These are phyloP conservation scores for Xylaria scruposa DNA, from an alignment of 495 filamentous ascomycete genomes.

Conservation along the genomic window DNA sequence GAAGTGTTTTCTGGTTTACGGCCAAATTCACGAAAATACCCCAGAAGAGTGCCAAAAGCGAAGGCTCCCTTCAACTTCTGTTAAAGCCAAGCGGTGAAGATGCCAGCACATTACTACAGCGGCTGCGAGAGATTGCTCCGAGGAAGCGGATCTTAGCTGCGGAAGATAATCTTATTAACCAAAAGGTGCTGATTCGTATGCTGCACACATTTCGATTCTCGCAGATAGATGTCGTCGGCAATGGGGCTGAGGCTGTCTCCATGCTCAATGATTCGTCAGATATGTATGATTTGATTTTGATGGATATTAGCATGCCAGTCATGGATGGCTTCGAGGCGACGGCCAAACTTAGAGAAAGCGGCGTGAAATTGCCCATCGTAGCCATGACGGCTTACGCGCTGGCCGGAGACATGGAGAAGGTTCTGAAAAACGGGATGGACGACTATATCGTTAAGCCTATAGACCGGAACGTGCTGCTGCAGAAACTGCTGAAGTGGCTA, in stretches of 20 bases:
- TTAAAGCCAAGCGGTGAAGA: slow-evolving; percentile 24
- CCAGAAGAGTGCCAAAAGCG: background rate
- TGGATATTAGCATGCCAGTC: slow-evolving; percentile 62
- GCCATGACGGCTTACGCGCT: slow-evolving; percentile 70
- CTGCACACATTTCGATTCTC: slow-evolving; percentile 61
- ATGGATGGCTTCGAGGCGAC: slow-evolving; percentile 53
- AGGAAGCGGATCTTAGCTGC: slow-evolving; percentile 60
- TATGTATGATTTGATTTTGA: slow-evolving; percentile 60
- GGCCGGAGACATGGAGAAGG: slow-evolving; percentile 64
- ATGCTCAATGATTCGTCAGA: slow-evolving; percentile 57
- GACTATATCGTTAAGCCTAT: slow-evolving; percentile 69
- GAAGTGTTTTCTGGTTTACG: slow-evolving; percentile 68
- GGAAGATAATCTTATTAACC: slow-evolving; percentile 69
- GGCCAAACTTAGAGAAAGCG: slow-evolving; percentile 42
- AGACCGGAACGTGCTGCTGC: slow-evolving; percentile 50
- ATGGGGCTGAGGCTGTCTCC: slow-evolving; percentile 64
- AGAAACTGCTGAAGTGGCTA: slow-evolving; percentile 55
- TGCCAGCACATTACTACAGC: slow-evolving; percentile 26
- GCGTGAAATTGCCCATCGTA: slow-evolving; percentile 61
- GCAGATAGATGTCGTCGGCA: slow-evolving; percentile 58
- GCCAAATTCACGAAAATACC: slow-evolving; percentile 56
- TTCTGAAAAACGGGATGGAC: slow-evolving; percentile 67
- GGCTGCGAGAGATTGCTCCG: slow-evolving; percentile 33
- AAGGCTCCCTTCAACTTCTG: background rate
- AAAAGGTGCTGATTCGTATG: slow-evolving; percentile 67